Evolutionary conservation across 495 filamentous ascomycete species (phyloP).

Genomic region (Talaromyces stipitatus): DNA sequence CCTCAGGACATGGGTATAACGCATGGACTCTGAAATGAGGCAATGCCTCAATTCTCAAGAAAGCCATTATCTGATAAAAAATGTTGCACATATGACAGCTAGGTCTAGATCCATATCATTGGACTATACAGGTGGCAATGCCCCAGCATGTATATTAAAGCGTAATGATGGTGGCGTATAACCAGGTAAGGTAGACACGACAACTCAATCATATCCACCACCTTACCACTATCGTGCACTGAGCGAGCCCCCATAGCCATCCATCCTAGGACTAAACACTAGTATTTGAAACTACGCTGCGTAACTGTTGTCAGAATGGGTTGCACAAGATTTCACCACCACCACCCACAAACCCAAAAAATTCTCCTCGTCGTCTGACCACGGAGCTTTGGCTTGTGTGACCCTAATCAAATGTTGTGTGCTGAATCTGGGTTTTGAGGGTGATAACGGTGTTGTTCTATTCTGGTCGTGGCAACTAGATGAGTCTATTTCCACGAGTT

Average conservation of each 20-base stretch:
- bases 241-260: neutral
- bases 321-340: neutral
- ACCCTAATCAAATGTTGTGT: neutral
- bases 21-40: neutral
- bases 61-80: too few relatives aligned
- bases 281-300: neutral
- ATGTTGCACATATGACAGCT: neutral
- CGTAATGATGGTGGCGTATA: too few relatives aligned
- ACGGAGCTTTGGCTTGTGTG: neutral
- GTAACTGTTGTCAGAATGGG: neutral
- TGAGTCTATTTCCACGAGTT: neutral
- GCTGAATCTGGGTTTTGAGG: neutral
- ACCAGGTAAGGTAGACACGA: neutral
- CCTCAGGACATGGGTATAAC: neutral
- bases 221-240: neutral
- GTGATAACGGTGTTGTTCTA: neutral
- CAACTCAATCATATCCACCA: neutral
- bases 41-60: neutral
- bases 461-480: neutral
- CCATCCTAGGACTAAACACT: neutral
- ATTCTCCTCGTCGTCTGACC: neutral
- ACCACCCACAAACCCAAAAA: neutral
- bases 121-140: neutral
- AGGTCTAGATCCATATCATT: neutral
- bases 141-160: neutral